Evolutionary conservation across 805 yeast species (phyloP).

Genomic region (Candida multigemmis): DNA sequence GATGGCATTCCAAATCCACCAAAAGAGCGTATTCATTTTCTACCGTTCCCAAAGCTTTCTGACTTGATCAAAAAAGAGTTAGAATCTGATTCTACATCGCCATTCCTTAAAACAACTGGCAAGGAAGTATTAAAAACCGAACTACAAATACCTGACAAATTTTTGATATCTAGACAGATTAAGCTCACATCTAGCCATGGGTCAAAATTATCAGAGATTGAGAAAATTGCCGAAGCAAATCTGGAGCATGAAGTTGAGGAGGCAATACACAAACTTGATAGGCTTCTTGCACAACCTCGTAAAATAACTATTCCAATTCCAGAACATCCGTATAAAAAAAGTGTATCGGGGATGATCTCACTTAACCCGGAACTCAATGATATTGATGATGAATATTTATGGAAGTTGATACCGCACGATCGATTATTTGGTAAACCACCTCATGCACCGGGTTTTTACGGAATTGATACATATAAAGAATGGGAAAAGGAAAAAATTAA

Average conservation of each 20-base stretch:
- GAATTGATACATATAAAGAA: slow-evolving; percentile 18
- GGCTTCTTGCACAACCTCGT: neutral
- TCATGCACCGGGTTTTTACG: slow-evolving; percentile 12
- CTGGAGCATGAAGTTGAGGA: no score
- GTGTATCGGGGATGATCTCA: slow-evolving; percentile 30
- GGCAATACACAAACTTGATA: neutral
- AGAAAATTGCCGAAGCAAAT: no score
- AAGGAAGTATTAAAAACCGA: no score
- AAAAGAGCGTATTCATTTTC: no score
- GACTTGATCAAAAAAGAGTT: no score
- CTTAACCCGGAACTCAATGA: slow-evolving; percentile 23
- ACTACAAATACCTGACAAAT: no score
- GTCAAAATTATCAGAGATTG: neutral
- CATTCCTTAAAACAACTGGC: no score
- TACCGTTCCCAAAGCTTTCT: no score
- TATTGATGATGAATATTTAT: slow-evolving; percentile 29
- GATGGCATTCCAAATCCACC: no score
- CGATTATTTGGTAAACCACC: slow-evolving; percentile 26
- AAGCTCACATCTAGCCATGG: neutral
- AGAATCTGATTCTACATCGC: no score
- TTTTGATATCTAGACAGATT: no score
- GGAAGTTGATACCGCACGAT: slow-evolving; percentile 28
- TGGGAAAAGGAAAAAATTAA: slow-evolving; percentile 24
- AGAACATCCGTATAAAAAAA: slow-evolving; percentile 28
- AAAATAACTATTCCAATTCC: slow-evolving; percentile 12